Percentiles rank a stretch among this genome's conserved stretches.
These are phyloP conservation scores for Chrysopogon serrulatus DNA, from an alignment of 176 grass and related monocot species.

Conservation along the genomic window DNA sequence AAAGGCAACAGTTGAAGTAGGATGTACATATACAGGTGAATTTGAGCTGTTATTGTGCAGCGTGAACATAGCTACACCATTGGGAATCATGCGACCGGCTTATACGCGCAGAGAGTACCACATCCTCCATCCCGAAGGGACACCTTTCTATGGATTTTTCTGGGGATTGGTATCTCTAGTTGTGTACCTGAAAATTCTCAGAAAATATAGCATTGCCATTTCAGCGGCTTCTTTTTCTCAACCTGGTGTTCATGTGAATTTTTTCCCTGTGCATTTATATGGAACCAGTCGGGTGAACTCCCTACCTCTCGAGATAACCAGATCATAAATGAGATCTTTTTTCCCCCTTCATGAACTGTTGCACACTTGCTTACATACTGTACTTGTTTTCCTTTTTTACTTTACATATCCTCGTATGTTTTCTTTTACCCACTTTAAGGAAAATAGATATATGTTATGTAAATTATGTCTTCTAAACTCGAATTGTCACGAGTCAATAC, in stretches of 20 bases:
- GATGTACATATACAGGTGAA: constrained; percentile 39
- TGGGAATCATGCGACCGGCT: constrained; percentile 8
- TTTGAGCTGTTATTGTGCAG: constrained; percentile 6
- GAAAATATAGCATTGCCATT: constrained; percentile 5
- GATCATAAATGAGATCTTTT: not conserved
- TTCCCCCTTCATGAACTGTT: not conserved
- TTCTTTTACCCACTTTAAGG: not conserved
- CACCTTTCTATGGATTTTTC: not conserved
- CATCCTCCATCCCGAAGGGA: not conserved
- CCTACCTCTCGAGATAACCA: not conserved
- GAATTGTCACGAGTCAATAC: not conserved
- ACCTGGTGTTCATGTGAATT: constrained; percentile 11
- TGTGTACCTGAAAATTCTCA: not conserved
- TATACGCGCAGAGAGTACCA: not conserved
- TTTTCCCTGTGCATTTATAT: constrained; percentile 22
- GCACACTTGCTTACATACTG: not conserved
- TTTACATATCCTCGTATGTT: not conserved
- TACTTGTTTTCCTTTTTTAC: not conserved
- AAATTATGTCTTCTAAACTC: too few species aligned
- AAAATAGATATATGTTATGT: too few species aligned
- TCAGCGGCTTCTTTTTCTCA: not conserved
- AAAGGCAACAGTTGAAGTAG: constrained; percentile 30
- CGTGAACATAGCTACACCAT: constrained; percentile 1
- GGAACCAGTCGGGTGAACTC: not conserved
- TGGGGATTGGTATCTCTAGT: not conserved